A percentile compares a stretch with the other conserved stretches of the same genome.
Conservation (phyloP, 1,284 basidiomycete species). For the Blastosporella zonata region DNA sequence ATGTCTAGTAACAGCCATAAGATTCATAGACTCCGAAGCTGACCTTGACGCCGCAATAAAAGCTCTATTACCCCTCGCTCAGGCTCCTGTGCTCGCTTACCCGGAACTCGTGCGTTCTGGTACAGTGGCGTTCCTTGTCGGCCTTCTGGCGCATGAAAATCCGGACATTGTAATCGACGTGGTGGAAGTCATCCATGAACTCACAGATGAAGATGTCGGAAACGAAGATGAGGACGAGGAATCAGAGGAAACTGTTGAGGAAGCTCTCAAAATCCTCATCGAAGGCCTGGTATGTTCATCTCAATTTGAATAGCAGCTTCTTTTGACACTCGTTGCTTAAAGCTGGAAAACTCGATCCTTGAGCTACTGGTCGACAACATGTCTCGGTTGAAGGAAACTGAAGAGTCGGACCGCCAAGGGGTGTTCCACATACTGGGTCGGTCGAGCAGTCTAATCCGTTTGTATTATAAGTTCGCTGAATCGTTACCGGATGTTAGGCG, state of each 20-base stretch:
- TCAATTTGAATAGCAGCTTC: slow-evolving; percentile 1
- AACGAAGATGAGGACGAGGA: slow-evolving; percentile 72
- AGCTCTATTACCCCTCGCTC: slow-evolving; percentile 84
- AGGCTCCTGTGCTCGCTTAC: slow-evolving; percentile 82
- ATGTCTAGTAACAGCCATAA: slow-evolving; percentile 29
- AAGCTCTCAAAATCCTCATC: slow-evolving; percentile 70
- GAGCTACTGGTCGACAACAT: slow-evolving; percentile 92
- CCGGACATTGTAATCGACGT: slow-evolving; percentile 92
- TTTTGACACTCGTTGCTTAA: slow-evolving; percentile 3
- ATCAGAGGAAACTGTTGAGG: slow-evolving; percentile 65
- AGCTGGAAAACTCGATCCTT: slow-evolving; percentile 81
- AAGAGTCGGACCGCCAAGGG: slow-evolving; percentile 87
- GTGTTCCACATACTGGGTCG: slow-evolving; percentile 87
- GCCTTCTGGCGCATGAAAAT: slow-evolving; percentile 90
- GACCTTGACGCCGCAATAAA: slow-evolving; percentile 89
- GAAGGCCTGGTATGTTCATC: slow-evolving; percentile 63
- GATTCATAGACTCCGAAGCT: slow-evolving; percentile 98
- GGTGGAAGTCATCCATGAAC: slow-evolving; percentile 87
- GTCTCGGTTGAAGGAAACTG: slow-evolving; percentile 73
- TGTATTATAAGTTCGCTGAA: neutral
- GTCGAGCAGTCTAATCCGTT: slow-evolving; percentile 12
- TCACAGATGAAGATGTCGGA: slow-evolving; percentile 95
- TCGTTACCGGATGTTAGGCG: slow-evolving; percentile 45
- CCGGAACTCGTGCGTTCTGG: slow-evolving; percentile 85
- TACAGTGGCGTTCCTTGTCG: slow-evolving; percentile 68